Conservation (phyloP, 768 basidiomycete species). For the Fomitopsis pulvina region DNA sequence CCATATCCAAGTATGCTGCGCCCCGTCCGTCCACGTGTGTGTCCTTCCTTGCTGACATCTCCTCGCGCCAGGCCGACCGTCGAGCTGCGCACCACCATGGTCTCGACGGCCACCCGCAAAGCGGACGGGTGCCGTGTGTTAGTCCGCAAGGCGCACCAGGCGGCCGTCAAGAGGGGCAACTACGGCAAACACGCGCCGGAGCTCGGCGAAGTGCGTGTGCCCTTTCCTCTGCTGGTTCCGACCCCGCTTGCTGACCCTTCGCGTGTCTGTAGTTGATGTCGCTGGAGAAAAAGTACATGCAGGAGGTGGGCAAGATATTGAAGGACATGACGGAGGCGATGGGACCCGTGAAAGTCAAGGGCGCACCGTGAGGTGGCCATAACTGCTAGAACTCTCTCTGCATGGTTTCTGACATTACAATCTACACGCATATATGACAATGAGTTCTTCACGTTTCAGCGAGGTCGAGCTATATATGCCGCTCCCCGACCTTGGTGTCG, state of each 20-base stretch:
- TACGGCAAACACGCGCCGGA: constrained; percentile 65
- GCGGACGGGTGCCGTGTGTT: constrained; percentile 74
- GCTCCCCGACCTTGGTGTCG: no score
- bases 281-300: constrained; percentile 53
- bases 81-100: constrained; percentile 55
- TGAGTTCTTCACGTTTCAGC: no score
- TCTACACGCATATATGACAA: no score
- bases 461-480: no score
- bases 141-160: constrained; percentile 63
- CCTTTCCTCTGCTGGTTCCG: neutral
- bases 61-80: constrained; percentile 57
- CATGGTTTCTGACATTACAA: no score
- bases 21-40: neutral
- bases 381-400: no score
- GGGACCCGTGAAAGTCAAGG: no score
- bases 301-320: constrained; percentile 62
- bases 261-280: constrained; percentile 58
- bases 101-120: constrained; percentile 48
- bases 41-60: neutral
- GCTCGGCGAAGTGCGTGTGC: constrained; percentile 53
- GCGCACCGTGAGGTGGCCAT: no score
- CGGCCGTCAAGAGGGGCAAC: constrained; percentile 61
- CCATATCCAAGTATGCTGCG: constrained; percentile 63
- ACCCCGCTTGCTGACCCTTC: neutral
- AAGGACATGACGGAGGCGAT: constrained; percentile 56